A percentile compares a stretch with the other conserved stretches of the same genome.
Evolutionary conservation across 768 basidiomycete genomes (phyloP).

Genomic region (Termitomyces sp.): DNA sequence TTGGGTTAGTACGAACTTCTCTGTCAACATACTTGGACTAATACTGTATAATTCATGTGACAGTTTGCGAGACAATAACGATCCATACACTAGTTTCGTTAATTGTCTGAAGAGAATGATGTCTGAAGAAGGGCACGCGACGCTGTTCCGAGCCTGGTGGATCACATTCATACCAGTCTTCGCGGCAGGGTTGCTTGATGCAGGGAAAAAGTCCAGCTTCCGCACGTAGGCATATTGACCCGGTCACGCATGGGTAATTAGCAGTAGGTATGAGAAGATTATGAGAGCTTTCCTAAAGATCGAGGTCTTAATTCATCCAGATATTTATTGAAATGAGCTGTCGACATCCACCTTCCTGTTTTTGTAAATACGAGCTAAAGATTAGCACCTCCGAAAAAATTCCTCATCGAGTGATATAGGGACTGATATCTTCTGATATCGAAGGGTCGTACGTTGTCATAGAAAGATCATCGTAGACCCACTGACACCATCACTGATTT

Average conservation of each 20-base stretch:
- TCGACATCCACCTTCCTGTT: neutral
- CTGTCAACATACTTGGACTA: neutral
- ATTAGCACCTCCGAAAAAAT: neutral
- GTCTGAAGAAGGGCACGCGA: conserved; percentile 66
- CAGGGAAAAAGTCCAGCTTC: neutral
- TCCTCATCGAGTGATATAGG: neutral
- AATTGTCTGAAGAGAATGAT: conserved; percentile 72
- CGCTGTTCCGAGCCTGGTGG: conserved; percentile 83
- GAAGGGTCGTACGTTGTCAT: neutral
- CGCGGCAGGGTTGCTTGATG: neutral
- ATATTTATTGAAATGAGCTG: neutral
- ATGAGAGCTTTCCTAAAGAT: neutral
- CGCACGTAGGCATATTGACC: neutral
- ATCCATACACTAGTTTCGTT: conserved; percentile 67
- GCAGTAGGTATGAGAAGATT: neutral
- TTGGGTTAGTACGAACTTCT: conserved; percentile 1
- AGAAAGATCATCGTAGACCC: conserved; percentile 7
- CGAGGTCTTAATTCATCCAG: neutral
- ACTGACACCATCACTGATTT: conserved; percentile 7
- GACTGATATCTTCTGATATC: neutral
- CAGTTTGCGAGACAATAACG: conserved; percentile 66
- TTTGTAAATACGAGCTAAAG: neutral
- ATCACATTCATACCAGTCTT: conserved; percentile 39
- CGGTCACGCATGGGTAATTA: neutral
- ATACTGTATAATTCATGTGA: neutral